Evolutionary conservation across 2,329 filamentous ascomycete species (phyloP).

Genomic region (Juglanconis oblonga): DNA sequence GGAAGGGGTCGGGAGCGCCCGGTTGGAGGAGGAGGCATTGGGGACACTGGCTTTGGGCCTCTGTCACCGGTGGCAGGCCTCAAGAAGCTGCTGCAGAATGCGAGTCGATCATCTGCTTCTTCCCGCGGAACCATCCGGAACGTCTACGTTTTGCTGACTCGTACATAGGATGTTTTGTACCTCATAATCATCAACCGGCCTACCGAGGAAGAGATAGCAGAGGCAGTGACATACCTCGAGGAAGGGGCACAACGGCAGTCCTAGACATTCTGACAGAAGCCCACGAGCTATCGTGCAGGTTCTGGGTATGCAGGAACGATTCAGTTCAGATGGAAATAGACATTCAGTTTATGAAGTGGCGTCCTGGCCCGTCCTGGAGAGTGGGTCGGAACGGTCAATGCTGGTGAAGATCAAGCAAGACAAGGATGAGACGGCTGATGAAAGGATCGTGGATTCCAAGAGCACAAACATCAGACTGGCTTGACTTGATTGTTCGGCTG

Average conservation of each 20-base stretch:
- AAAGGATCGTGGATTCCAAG: background rate
- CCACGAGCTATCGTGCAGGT: background rate
- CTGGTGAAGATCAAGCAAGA: background rate
- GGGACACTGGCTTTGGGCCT: background rate
- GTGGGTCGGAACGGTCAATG: background rate
- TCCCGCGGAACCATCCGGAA: background rate
- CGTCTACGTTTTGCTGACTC: background rate
- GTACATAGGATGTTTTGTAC: slow-evolving; percentile 17
- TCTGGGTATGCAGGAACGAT: background rate
- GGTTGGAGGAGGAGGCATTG: background rate
- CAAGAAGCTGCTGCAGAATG: slow-evolving; percentile 18
- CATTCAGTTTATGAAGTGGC: background rate
- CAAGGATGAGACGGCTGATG: background rate
- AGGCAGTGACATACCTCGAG: background rate
- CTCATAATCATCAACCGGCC: slow-evolving; percentile 18
- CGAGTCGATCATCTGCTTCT: background rate
- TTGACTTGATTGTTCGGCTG: background rate
- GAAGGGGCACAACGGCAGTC: background rate
- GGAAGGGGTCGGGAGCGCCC: background rate
- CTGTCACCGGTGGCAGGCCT: slow-evolving; percentile 9
- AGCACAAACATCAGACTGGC: background rate
- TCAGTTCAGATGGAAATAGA: background rate
- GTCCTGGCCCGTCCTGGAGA: background rate
- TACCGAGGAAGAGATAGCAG: slow-evolving; percentile 6
- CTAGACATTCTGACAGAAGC: background rate